These are phyloP conservation scores for Omphalea diandra DNA, from an alignment of 441 rosid species.

Conservation along the genomic window DNA sequence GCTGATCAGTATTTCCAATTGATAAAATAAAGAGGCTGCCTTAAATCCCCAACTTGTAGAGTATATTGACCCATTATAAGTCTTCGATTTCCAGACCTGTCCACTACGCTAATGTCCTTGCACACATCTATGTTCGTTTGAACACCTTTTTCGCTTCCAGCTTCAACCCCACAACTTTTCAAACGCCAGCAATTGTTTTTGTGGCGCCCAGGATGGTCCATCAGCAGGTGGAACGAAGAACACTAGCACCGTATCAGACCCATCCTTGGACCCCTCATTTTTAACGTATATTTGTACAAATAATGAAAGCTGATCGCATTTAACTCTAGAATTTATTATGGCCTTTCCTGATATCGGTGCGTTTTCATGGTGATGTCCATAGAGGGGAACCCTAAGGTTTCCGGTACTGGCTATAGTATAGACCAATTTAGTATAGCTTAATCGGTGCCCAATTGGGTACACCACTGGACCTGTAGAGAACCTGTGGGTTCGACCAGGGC, in stretches of 20 bases:
- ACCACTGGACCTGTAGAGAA: slow-evolving; percentile 75
- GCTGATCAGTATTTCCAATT: neutral
- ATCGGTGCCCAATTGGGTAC: slow-evolving; percentile 73
- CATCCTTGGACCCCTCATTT: slow-evolving; percentile 61
- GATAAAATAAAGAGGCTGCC: slow-evolving; percentile 55
- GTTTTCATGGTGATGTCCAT: slow-evolving; percentile 37
- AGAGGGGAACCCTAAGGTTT: slow-evolving; percentile 35
- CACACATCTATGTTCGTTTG: slow-evolving; percentile 63
- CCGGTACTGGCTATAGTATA: slow-evolving; percentile 43
- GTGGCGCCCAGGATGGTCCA: slow-evolving; percentile 57
- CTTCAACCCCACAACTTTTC: slow-evolving; percentile 52
- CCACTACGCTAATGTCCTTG: slow-evolving; percentile 78
- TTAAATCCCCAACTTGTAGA: slow-evolving; percentile 53
- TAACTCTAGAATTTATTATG: slow-evolving; percentile 41
- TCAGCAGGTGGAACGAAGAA: slow-evolving; percentile 58
- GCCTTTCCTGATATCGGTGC: slow-evolving; percentile 42
- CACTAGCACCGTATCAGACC: slow-evolving; percentile 58
- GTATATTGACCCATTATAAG: slow-evolving; percentile 66
- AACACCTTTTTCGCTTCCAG: slow-evolving; percentile 42
- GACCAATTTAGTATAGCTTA: slow-evolving; percentile 66
- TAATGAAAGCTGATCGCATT: slow-evolving; percentile 46
- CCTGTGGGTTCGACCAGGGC: slow-evolving; percentile 76
- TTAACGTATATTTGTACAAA: slow-evolving; percentile 55
- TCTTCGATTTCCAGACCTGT: slow-evolving; percentile 66
- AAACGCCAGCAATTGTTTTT: slow-evolving; percentile 67